These are phyloP conservation scores for Ascochyta lentis DNA, from an alignment of 2,329 filamentous ascomycete species.

Conservation along the genomic window DNA sequence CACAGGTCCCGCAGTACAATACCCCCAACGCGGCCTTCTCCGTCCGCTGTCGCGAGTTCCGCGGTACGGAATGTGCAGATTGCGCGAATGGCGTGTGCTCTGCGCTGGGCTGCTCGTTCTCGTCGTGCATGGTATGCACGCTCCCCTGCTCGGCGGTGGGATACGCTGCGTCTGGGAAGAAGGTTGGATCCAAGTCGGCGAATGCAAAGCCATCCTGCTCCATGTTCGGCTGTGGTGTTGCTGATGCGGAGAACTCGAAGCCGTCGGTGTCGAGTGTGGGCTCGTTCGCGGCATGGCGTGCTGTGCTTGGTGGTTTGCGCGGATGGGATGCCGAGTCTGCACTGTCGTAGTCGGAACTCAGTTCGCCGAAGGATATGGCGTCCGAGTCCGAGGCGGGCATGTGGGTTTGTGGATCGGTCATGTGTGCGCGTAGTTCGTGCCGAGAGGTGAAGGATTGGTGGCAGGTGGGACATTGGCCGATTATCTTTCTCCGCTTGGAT, in stretches of 20 bases:
- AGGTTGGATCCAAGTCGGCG: background rate
- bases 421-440: conserved; percentile 13
- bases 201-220: conserved; percentile 4
- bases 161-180: background rate
- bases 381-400: conserved; percentile 11
- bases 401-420: conserved; percentile 11
- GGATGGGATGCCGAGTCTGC: background rate
- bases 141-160: conserved; percentile 4
- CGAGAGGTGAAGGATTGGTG: conserved; percentile 7
- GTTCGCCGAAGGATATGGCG: conserved; percentile 16
- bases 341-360: conserved; percentile 11
- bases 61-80: background rate
- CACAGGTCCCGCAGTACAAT: conserved; percentile 14
- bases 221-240: background rate
- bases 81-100: background rate
- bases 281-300: background rate
- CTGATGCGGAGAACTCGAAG: conserved; percentile 5
- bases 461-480: conserved; percentile 18
- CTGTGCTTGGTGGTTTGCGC: background rate
- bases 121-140: background rate
- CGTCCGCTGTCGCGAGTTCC: background rate
- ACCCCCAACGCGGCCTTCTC: conserved; percentile 12
- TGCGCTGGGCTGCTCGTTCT: conserved; percentile 4
- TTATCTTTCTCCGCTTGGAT: conserved; percentile 6
- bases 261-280: conserved; percentile 14